Base-by-base conservation (phyloP, 2,329 filamentous ascomycete genomes). In the Acrocalymma vagum region DNA sequence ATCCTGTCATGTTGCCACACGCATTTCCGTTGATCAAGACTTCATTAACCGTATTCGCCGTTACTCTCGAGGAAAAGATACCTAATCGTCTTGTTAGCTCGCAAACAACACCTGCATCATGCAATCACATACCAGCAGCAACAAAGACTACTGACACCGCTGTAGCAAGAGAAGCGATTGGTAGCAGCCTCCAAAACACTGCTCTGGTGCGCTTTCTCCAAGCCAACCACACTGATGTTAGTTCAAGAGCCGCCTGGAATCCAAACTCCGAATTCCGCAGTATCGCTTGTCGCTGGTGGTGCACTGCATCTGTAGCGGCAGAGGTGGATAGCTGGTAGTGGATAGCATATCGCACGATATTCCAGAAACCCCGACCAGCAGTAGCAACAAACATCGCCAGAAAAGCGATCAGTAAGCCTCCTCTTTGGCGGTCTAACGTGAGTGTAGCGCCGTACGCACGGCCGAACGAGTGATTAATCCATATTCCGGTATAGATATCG, bases 271-370 rank as follows among this genome's bases (percentile, higher is more conserved):
- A 51, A 23, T 72, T 72, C 2, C 66, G 53, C 2, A 71, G 45
- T 4, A 69, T 53, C 1, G 63, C 52, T 38, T 71, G 68, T 16
- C 65, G 58, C 30, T 65, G 65, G 25, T 65, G 53, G 20, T 68
- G 51, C 3, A 67, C 14, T 6, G 51, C 62, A 36, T 70, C 68
- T 38, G 16, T 2, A 26, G 8, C 6, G 18, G 34, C n/a, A 3
- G 18, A 7, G 1, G 48, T 34, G 1, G 55, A 58, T 3, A 48
- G 37, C n/a, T 11, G 16, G 3, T 17, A 23, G 30, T 55, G 50
- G 2, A 59, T 28, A 3, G 44, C 4, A 15, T 35, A 51, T 11
- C 57, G 35, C 6, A 21, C 6, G 14, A 58, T 30, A 3, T 39
- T 49, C 58, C 58, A 59, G 6, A 55, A 36, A 15, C 49, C 43